Conservation (phyloP, 2,329 filamentous ascomycete species). For the Hymenoscyphus fraxineus region DNA sequence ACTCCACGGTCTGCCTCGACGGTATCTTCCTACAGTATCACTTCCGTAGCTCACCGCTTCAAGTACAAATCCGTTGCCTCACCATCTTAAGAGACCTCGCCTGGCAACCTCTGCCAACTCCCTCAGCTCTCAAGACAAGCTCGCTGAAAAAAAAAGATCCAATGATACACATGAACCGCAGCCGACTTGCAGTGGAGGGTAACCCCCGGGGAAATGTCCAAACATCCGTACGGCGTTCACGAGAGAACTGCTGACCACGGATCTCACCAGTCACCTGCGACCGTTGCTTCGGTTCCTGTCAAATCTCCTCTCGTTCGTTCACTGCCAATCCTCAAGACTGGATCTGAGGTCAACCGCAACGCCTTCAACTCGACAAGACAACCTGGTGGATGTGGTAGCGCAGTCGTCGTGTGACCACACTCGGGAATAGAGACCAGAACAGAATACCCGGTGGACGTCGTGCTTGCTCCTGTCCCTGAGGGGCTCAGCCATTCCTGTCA, state of each 20-base stretch:
- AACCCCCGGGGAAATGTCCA: background rate
- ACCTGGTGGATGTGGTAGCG: constrained; percentile 3
- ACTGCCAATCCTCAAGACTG: background rate
- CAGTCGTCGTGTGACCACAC: constrained; percentile 1
- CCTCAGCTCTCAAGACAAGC: background rate
- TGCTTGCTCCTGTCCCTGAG: background rate
- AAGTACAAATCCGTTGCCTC: too few species aligned
- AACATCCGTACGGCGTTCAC: background rate
- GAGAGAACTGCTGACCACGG: background rate
- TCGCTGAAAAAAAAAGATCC: background rate
- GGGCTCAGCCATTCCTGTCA: background rate
- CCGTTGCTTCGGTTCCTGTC: background rate
- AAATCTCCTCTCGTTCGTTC: background rate
- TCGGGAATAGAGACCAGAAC: background rate
- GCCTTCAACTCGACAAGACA: background rate
- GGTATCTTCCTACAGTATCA: too few species aligned
- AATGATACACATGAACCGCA: background rate
- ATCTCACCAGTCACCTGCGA: constrained; percentile 2
- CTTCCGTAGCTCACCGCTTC: too few species aligned
- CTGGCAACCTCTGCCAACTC: background rate
- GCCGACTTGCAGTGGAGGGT: background rate
- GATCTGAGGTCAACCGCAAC: background rate
- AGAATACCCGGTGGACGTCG: background rate
- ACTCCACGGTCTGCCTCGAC: background rate
- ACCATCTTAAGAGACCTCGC: background rate